phyloP scores from a whole-genome alignment of 1,284 basidiomycete species.

The Sphaerobolus stellatus region DNA sequence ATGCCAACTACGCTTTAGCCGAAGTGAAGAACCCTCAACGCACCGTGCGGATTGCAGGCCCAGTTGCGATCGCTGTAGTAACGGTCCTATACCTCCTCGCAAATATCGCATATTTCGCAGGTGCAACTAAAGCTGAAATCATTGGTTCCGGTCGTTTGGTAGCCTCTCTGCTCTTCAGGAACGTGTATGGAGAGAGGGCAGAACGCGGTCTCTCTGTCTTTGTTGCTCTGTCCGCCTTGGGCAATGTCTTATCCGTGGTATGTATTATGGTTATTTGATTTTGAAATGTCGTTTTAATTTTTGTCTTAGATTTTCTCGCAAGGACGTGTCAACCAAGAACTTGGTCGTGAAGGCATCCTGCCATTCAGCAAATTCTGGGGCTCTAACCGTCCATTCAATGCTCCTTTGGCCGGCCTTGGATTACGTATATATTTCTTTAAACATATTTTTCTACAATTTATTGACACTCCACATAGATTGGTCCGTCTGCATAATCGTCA shows the following conservation, averaged over 20 bases:
- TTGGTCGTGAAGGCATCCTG: slow-evolving; percentile 7
- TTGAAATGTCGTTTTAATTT: background rate
- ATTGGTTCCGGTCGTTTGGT: slow-evolving; percentile 1
- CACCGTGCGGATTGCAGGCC: slow-evolving; percentile 37
- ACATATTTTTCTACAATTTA: too few relatives aligned
- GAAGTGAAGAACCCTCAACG: slow-evolving; percentile 38
- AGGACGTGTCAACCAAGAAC: slow-evolving; percentile 5
- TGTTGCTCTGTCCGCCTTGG: slow-evolving; percentile 10
- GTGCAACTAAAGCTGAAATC: slow-evolving; percentile 30
- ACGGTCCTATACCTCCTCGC: slow-evolving; percentile 37
- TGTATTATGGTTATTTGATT: too few relatives aligned
- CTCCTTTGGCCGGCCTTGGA: slow-evolving; percentile 5
- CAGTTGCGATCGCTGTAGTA: slow-evolving; percentile 34
- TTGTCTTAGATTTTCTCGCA: background rate
- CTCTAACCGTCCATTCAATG: slow-evolving; percentile 1
- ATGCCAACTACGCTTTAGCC: slow-evolving; percentile 40
- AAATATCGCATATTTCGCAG: slow-evolving; percentile 40
- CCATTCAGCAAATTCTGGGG: slow-evolving; percentile 6
- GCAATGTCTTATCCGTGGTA: slow-evolving; percentile 1
- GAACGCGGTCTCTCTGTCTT: slow-evolving; percentile 6
- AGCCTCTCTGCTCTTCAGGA: slow-evolving; percentile 12
- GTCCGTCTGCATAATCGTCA: slow-evolving; percentile 1
- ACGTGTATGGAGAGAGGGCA: background rate
- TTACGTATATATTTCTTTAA: too few relatives aligned
- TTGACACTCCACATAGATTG: slow-evolving; percentile 40